Percentiles rank a stretch among this genome's conserved stretches.
Conservation (phyloP, 306 rosid genomes). For the Acacia acuminata region DNA sequence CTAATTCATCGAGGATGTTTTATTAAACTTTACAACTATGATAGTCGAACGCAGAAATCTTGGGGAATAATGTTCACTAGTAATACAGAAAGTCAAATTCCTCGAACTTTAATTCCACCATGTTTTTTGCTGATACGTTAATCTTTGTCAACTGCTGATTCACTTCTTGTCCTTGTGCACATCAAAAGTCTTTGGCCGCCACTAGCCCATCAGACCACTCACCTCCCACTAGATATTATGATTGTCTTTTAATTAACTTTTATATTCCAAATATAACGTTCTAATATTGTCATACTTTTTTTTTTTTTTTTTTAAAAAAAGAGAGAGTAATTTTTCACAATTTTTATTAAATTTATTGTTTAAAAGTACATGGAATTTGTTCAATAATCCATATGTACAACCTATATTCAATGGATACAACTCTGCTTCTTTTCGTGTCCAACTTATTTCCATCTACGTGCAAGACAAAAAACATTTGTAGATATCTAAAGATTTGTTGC, state of each 20-base stretch:
- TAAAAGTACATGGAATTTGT: too few relatives aligned
- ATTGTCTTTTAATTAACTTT: not conserved
- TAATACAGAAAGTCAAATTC: not conserved
- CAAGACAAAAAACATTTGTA: too few relatives aligned
- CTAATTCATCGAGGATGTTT: not conserved
- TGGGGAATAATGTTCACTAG: not conserved
- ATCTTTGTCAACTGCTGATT: not conserved
- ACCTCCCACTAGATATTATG: not conserved
- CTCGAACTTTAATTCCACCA: not conserved
- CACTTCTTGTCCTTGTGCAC: not conserved
- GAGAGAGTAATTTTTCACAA: too few relatives aligned
- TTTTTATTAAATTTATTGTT: too few relatives aligned
- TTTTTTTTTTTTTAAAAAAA: too few relatives aligned
- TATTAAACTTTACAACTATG: not conserved
- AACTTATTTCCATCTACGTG: too few relatives aligned
- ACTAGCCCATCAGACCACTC: not conserved
- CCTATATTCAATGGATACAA: too few relatives aligned
- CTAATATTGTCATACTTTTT: not conserved
- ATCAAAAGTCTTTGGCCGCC: constrained; percentile 3
- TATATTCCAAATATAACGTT: not conserved
- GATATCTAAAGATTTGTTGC: too few relatives aligned
- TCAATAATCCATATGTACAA: too few relatives aligned
- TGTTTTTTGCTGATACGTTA: not conserved
- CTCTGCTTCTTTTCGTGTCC: too few relatives aligned
- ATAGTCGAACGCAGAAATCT: not conserved